Conservation (phyloP, 2,329 filamentous ascomycete species). For the Verticillium longisporum region DNA sequence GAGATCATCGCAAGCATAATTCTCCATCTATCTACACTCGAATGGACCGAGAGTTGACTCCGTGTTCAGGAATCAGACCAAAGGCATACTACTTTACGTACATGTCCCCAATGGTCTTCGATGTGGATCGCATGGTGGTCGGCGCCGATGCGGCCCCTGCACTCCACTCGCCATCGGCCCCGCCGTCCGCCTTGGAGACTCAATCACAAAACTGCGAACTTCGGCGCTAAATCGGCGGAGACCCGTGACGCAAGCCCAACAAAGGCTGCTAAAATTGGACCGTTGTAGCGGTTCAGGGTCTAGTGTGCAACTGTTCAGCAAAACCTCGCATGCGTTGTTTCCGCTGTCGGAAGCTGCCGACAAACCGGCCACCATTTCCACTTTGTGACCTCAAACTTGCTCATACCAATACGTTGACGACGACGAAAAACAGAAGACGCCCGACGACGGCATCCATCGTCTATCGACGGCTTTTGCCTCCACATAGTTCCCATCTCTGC, state of each 20-base stretch:
- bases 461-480: conserved; percentile 10
- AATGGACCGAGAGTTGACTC: no score
- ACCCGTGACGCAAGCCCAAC: background rate
- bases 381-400: background rate
- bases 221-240: background rate
- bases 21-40: no score
- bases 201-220: background rate
- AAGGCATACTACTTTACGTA: no score
- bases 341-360: background rate
- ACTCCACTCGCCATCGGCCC: background rate
- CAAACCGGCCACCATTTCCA: background rate
- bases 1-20: no score
- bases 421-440: background rate
- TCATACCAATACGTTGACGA: background rate
- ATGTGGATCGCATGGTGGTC: background rate
- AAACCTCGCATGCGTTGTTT: background rate
- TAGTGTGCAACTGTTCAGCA: background rate
- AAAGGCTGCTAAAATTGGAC: background rate
- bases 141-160: background rate
- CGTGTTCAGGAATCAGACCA: no score
- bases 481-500: background rate
- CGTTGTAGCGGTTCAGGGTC: background rate
- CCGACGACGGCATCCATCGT: conserved; percentile 1
- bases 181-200: background rate
- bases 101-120: no score